Conservation (phyloP, 176 grass and related monocot species). For the Carex scoparia region DNA sequence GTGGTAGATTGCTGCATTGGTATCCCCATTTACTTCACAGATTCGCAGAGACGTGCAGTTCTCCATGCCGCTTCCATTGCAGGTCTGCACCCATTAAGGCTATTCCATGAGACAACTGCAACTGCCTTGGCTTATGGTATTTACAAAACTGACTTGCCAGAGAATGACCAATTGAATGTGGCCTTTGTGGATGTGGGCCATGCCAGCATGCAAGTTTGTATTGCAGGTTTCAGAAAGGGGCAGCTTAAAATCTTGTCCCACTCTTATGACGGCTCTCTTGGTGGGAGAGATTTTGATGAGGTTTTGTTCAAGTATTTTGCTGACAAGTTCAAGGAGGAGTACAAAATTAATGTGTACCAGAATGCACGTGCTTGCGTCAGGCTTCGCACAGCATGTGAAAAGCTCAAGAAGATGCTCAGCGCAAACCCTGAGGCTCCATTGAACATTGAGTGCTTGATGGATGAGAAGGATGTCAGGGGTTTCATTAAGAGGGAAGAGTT, state of each 20-base stretch:
- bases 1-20: constrained; percentile 86
- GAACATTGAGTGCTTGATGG: constrained; percentile 92
- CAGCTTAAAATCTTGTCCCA: constrained; percentile 78
- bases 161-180: constrained; percentile 72
- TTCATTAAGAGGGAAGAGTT: constrained; percentile 88
- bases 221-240: constrained; percentile 73
- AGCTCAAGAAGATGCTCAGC: constrained; percentile 79
- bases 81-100: constrained; percentile 48
- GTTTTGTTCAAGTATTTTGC: constrained; percentile 71
- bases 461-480: constrained; percentile 83
- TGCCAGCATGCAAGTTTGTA: constrained; percentile 81
- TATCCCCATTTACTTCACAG: constrained; percentile 75
- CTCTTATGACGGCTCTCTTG: constrained; percentile 69
- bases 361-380: constrained; percentile 79
- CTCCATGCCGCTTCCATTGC: constrained; percentile 74
- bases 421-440: constrained; percentile 78
- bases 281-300: constrained; percentile 83
- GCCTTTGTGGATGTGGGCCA: constrained; percentile 86
- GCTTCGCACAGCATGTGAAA: constrained; percentile 66
- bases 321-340: constrained; percentile 73
- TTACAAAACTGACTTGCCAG: constrained; percentile 77
- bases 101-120: constrained; percentile 88
- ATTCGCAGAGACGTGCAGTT: constrained; percentile 75
- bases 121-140: constrained; percentile 88
- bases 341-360: constrained; percentile 86